Base-by-base conservation (phyloP, 805 yeast species). In the Zygoascus biomembranicola region DNA sequence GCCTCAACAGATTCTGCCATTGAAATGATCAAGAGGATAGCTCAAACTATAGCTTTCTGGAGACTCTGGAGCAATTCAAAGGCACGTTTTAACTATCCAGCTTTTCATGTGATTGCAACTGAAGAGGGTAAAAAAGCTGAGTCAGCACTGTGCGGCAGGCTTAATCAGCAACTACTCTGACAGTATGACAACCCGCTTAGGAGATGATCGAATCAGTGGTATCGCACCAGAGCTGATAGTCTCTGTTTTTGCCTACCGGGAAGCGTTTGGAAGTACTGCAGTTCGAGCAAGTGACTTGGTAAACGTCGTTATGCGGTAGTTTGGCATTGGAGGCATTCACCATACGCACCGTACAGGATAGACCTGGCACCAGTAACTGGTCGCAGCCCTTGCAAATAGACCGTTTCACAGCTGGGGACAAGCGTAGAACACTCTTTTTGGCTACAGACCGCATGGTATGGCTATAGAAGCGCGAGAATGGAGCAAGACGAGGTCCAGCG, bases 311-410 rank as follows among this genome's bases (percentile, higher is more conserved):
- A 20, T 68, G 63, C 0, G 64, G 59, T 0, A 59, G 35, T 32
- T 66, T 48, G 41, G 19, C 20, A 47, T 69, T 73, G 18, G 80
- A 76, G 14, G 50, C 50, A 61, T 82, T 80, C 35, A 67, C 72
- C 1, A 83, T 52, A 19, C 70, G 64, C 2, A 73, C 59, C 0
- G 64, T 47, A 49, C 76, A 61, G 18, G 76, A 73, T 16, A 71
- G 50, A 0, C 82, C 84, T 0, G 84, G 80, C 0, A 79, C 61
- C 56, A 77, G 69, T 9, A 77, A 55, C 8, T 80, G 65, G 46
- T 77, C 68, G 66, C 96, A 89, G 39, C 69, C 69, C 60, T 87
- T 87, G 67, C 96, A 89, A 14, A 83, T 63, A 0, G 77, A 73
- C 59, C 95, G 73, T 66, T 89, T 89, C 10, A 88, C 61, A 5